These are phyloP conservation scores for Ochromonas danica DNA, from an alignment of 108 stramenopile species.

Conservation along the genomic window DNA sequence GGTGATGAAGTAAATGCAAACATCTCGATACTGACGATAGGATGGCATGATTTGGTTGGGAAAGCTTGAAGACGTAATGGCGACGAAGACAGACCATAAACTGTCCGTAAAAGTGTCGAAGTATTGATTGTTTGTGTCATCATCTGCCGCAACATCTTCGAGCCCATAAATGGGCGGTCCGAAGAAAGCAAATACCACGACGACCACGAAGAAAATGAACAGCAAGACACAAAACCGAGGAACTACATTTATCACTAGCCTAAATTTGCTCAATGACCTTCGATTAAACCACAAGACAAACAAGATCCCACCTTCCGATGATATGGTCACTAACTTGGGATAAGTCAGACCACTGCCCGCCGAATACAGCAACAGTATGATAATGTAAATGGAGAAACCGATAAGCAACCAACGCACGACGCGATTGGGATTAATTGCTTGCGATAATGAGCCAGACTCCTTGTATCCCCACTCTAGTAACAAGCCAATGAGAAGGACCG, in stretches of 20 bases:
- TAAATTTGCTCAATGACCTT: background rate
- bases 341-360: background rate
- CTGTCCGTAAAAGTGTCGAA: background rate
- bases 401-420: background rate
- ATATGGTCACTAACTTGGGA: background rate
- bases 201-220: background rate
- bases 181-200: background rate
- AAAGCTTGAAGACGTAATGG: slow-evolving; percentile 24
- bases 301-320: background rate
- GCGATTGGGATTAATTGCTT: no score
- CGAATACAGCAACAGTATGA: background rate
- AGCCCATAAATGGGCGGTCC: background rate
- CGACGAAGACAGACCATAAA: slow-evolving; percentile 22
- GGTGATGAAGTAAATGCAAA: background rate
- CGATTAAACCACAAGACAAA: slow-evolving; percentile 26
- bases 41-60: slow-evolving; percentile 32
- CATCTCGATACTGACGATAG: background rate
- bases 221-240: background rate
- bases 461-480: slow-evolving; percentile 28
- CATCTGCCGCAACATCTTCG: background rate
- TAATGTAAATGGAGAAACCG: background rate
- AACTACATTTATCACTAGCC: background rate
- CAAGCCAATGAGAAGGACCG: background rate
- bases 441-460: background rate
- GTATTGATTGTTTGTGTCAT: background rate